Conservation (phyloP, 2,329 filamentous ascomycete species). For the Davidsoniella australis region DNA sequence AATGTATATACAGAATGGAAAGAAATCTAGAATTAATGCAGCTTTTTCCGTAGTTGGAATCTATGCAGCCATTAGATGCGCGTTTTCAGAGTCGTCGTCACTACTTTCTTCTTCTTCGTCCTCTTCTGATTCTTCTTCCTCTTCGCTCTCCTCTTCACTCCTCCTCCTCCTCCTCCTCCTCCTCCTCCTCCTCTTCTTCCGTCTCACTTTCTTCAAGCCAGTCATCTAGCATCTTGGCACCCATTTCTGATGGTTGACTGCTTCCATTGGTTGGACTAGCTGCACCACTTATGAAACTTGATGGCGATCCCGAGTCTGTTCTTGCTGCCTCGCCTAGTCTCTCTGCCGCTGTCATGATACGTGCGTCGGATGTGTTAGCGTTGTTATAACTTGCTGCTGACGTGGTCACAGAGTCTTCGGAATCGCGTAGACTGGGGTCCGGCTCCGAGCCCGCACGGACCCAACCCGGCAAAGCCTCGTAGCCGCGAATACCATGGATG, state of each 20-base stretch:
- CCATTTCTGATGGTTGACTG: slow-evolving; percentile 27
- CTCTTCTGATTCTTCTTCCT: slow-evolving; percentile 30
- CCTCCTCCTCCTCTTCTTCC: slow-evolving; percentile 37
- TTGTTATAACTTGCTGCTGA: slow-evolving; percentile 11
- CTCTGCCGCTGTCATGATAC: slow-evolving; percentile 39
- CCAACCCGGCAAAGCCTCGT: slow-evolving; percentile 69
- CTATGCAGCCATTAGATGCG: slow-evolving; percentile 25
- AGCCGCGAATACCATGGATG: slow-evolving; percentile 58
- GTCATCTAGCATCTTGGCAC: slow-evolving; percentile 73
- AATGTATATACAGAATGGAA: background rate
- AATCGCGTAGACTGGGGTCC: slow-evolving; percentile 53
- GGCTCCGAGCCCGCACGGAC: slow-evolving; percentile 67
- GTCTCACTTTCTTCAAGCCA: slow-evolving; percentile 66
- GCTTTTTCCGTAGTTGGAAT: slow-evolving; percentile 7
- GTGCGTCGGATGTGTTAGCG: no score
- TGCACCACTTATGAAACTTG: slow-evolving; percentile 9
- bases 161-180: slow-evolving; percentile 36
- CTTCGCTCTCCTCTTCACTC: slow-evolving; percentile 31
- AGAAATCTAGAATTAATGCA: background rate
- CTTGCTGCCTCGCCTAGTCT: slow-evolving; percentile 41
- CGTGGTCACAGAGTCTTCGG: slow-evolving; percentile 24
- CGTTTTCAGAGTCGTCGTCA: slow-evolving; percentile 28
- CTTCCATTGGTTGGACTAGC: slow-evolving; percentile 7
- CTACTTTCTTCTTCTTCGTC: slow-evolving; percentile 31
- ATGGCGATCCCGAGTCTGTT: slow-evolving; percentile 21